phyloP scores from a whole-genome alignment of 768 basidiomycete genomes.

The Cystobasidium ongulense region DNA sequence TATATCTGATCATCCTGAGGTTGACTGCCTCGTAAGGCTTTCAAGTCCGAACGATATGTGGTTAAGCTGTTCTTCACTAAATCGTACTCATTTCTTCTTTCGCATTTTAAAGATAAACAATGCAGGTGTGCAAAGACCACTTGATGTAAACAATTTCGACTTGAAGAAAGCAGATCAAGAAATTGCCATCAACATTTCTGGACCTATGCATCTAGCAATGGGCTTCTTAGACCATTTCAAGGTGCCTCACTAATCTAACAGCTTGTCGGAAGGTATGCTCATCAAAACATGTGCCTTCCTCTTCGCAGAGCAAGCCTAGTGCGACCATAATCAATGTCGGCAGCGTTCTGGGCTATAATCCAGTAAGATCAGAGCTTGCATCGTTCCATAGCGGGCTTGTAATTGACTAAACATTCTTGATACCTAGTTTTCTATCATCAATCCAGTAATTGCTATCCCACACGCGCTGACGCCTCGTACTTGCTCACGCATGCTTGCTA shows the following conservation, averaged over 20 bases:
- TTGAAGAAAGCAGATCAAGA: conserved; percentile 16
- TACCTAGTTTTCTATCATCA: conserved; percentile 20
- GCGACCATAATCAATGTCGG: conserved; percentile 14
- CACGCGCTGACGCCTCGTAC: neutral
- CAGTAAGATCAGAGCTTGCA: neutral
- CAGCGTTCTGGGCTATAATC: conserved; percentile 18
- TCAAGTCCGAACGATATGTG: neutral
- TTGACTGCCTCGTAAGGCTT: conserved; percentile 9
- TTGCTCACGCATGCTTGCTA: neutral
- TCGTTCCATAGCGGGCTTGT: neutral
- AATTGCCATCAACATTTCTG: conserved; percentile 7
- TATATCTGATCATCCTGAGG: conserved; percentile 4
- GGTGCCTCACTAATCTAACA: neutral
- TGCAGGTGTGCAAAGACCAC: conserved; percentile 19
- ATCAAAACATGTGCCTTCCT: no score
- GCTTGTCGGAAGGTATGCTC: no score
- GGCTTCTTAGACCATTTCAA: conserved; percentile 2
- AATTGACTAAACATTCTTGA: neutral
- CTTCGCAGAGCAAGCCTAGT: conserved; percentile 16
- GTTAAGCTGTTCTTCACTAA: no score
- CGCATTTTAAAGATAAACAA: conserved; percentile 11
- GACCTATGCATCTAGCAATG: conserved; percentile 10
- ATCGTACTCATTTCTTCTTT: no score
- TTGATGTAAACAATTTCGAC: conserved; percentile 12
- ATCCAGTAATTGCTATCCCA: no score